These are phyloP conservation scores for Aureobasidium sp. DNA, from an alignment of 2,329 filamentous ascomycete species.

Conservation along the genomic window DNA sequence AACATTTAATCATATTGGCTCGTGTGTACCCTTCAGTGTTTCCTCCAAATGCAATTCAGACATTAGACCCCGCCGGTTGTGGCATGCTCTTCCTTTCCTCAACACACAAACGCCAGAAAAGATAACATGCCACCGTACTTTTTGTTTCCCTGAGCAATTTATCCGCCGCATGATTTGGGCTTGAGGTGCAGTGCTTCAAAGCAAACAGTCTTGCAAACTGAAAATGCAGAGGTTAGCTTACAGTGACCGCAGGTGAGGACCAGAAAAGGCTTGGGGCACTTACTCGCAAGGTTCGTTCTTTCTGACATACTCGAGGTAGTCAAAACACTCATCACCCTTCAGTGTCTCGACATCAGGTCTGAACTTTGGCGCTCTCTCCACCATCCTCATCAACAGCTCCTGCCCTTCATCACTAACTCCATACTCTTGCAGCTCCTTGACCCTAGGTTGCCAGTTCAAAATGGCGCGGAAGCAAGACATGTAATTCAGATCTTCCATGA, in stretches of 20 bases:
- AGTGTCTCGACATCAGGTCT: background rate
- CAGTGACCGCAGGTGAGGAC: background rate
- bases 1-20: background rate
- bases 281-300: constrained; percentile 14
- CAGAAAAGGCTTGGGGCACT: background rate
- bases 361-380: background rate
- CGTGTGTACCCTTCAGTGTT: background rate
- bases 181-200: background rate
- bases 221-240: background rate
- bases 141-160: background rate
- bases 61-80: background rate
- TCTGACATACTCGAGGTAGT: constrained; percentile 7
- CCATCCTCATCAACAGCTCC: constrained; percentile 1
- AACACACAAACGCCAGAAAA: background rate
- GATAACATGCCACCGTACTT: background rate
- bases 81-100: background rate
- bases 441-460: constrained; percentile 7
- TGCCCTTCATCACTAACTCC: constrained; percentile 8
- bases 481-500: constrained; percentile 3
- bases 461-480: constrained; percentile 11
- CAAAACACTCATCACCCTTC: constrained; percentile 9
- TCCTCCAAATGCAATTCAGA: background rate
- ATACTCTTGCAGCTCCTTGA: background rate
- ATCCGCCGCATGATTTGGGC: background rate
- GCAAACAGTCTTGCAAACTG: constrained; percentile 8